Percentiles rank a stretch among this genome's conserved stretches.
These are phyloP conservation scores for Puccinellia tenuiflora DNA, from an alignment of 176 grass and related monocot species.

Conservation along the genomic window DNA sequence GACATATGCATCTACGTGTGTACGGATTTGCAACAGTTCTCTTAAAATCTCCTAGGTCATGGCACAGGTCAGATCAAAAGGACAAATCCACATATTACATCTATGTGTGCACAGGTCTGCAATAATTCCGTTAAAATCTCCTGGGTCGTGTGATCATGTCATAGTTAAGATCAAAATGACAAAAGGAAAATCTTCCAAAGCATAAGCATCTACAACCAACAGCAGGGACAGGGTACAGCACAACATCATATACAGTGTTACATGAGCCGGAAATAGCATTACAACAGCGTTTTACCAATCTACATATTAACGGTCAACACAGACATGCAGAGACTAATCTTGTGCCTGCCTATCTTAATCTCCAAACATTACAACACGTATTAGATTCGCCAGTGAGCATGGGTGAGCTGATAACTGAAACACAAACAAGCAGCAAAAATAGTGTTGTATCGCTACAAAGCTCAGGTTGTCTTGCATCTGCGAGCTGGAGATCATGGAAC, in stretches of 20 bases:
- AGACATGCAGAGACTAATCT: background rate
- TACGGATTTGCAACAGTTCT: too few relatives aligned
- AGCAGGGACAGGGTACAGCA: background rate
- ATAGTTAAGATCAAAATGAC: too few relatives aligned
- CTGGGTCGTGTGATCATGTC: too few relatives aligned
- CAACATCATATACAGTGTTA: background rate
- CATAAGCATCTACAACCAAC: background rate
- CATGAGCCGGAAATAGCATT: background rate
- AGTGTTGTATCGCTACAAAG: background rate
- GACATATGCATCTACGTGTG: too few relatives aligned
- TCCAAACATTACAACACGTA: background rate
- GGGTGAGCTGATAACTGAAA: background rate
- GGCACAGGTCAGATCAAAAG: too few relatives aligned
- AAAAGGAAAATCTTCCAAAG: background rate
- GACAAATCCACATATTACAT: too few relatives aligned
- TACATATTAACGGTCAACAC: background rate
- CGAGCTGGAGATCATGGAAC: background rate
- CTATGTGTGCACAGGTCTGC: too few relatives aligned
- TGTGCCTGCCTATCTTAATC: conserved; percentile 17
- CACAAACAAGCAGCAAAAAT: background rate
- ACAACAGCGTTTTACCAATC: background rate
- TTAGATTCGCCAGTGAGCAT: conserved; percentile 9
- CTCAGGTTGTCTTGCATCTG: background rate
- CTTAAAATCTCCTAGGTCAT: too few relatives aligned
- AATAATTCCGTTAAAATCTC: too few relatives aligned